phyloP scores from a whole-genome alignment of 306 rosid species.

The Crataegus laevigata region DNA sequence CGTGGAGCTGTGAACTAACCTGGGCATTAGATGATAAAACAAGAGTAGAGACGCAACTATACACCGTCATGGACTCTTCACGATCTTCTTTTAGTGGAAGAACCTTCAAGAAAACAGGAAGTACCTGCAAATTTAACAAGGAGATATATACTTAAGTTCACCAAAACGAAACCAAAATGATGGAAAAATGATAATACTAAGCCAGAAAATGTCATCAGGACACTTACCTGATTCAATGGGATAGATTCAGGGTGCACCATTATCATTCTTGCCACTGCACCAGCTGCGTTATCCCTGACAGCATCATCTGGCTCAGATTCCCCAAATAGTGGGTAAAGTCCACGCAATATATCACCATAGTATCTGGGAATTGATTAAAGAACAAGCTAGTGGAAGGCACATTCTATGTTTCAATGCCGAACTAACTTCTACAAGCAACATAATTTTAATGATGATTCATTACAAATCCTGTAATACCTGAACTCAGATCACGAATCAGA shows the following conservation, averaged over 20 bases:
- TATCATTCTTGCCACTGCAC: constrained; percentile 98
- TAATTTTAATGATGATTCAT: background rate
- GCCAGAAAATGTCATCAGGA: background rate
- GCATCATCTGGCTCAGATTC: constrained; percentile 97
- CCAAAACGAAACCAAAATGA: background rate
- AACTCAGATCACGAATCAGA: background rate
- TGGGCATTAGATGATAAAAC: constrained; percentile 84
- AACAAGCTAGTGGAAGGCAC: constrained; percentile 22
- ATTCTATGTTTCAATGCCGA: constrained; percentile 11
- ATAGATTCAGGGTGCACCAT: constrained; percentile 92
- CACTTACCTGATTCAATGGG: constrained; percentile 78
- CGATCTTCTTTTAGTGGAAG: constrained; percentile 96
- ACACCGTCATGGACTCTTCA: constrained; percentile 91
- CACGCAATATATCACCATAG: constrained; percentile 66
- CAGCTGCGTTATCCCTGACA: constrained; percentile 95
- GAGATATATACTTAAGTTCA: background rate
- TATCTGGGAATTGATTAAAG: constrained; percentile 55
- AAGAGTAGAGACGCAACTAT: constrained; percentile 69
- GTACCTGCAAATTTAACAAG: constrained; percentile 59
- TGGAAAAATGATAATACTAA: background rate
- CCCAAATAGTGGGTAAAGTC: constrained; percentile 87
- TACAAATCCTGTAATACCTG: background rate
- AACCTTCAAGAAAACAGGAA: constrained; percentile 78
- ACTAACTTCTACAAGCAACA: background rate
- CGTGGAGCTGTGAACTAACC: constrained; percentile 37